Conservation (phyloP, 129 eudicot species). For the Helichrysum umbraculigerum region DNA sequence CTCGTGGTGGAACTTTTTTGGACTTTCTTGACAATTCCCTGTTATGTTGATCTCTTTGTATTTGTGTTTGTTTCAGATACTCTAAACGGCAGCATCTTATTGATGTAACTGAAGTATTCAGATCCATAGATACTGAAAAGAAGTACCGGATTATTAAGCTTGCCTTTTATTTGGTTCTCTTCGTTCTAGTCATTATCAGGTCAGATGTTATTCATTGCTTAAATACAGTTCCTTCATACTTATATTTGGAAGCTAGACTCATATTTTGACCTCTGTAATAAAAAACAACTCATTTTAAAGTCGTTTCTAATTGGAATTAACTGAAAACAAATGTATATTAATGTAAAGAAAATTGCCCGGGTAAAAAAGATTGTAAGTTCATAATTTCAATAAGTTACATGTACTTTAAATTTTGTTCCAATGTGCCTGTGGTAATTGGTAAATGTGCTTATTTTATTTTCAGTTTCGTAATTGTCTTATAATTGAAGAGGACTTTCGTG, state of each 20-base stretch:
- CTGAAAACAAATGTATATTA: neutral
- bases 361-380: neutral
- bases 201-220: constrained; percentile 26
- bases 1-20: neutral
- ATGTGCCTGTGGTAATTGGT: neutral
- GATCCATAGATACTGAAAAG: constrained; percentile 60
- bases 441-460: neutral
- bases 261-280: neutral
- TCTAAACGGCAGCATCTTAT: constrained; percentile 63
- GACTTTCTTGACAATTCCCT: neutral
- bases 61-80: constrained; percentile 49
- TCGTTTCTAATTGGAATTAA: neutral
- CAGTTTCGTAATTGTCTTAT: neutral
- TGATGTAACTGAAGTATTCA: constrained; percentile 85
- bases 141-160: constrained; percentile 66
- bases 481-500: neutral
- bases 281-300: neutral
- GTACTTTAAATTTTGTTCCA: neutral
- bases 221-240: neutral
- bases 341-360: neutral
- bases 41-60: neutral
- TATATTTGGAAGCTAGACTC: neutral
- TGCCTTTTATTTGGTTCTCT: constrained; percentile 56
- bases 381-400: neutral
- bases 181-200: constrained; percentile 70